A percentile compares a stretch with the other conserved stretches of the same genome.
These are phyloP conservation scores for Marasmius sp. DNA, from an alignment of 1,284 basidiomycete species.

Conservation along the genomic window DNA sequence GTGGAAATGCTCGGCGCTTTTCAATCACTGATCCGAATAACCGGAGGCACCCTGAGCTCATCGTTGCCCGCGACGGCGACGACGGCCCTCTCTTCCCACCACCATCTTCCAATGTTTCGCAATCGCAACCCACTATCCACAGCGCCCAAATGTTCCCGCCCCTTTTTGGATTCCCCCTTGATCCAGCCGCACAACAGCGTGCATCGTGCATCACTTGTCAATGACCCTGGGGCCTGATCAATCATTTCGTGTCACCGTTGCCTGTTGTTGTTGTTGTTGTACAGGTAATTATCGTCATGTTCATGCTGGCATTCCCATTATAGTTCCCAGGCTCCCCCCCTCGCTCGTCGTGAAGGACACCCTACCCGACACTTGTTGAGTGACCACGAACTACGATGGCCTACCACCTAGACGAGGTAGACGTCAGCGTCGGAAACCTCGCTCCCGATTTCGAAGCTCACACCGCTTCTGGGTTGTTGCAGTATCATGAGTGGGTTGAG, in stretches of 20 bases:
- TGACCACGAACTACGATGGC: no score
- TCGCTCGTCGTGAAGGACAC: background rate
- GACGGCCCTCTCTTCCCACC: background rate
- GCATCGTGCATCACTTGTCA: no score
- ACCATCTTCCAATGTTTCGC: background rate
- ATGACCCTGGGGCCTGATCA: no score
- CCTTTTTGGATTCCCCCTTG: no score
- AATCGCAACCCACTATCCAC: no score
- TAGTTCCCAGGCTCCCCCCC: background rate
- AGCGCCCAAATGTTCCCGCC: background rate
- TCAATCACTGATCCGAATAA: no score
- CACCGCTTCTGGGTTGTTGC: constrained; percentile 76
- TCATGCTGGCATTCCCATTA: background rate
- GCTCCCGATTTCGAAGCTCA: constrained; percentile 85
- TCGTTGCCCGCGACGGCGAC: background rate
- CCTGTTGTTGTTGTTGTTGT: background rate
- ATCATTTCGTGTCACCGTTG: background rate
- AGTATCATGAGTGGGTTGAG: constrained; percentile 92
- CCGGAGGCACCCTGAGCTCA: background rate
- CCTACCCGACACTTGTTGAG: no score
- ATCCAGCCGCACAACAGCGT: no score
- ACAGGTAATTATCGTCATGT: background rate
- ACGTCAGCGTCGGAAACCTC: constrained; percentile 68
- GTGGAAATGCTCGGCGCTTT: no score
- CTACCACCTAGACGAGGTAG: background rate